Conservation (phyloP, 495 filamentous ascomycete genomes). For the Neurospora discreta region DNA sequence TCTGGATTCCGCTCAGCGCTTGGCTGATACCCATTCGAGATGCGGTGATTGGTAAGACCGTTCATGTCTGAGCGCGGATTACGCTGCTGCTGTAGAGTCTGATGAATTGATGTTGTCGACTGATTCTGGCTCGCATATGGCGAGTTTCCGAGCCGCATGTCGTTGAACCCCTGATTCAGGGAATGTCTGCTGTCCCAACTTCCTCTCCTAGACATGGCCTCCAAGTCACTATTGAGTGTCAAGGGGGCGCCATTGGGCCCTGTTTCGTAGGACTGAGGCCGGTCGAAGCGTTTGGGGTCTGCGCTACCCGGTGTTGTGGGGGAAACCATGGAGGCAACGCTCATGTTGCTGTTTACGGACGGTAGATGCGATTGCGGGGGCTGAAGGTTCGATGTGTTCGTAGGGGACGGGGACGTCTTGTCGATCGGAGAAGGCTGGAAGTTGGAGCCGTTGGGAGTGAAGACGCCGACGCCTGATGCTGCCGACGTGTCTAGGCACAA, state of each 20-base stretch:
- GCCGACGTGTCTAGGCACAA: constrained; percentile 35
- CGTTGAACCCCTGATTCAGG: constrained; percentile 58
- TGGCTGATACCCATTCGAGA: constrained; percentile 53
- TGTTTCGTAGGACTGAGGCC: constrained; percentile 36
- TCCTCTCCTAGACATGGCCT: constrained; percentile 51
- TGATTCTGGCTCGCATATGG: constrained; percentile 69
- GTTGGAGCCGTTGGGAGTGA: constrained; percentile 21
- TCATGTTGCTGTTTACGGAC: constrained; percentile 39
- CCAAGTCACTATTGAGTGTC: constrained; percentile 12
- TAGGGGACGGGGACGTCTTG: constrained; percentile 41
- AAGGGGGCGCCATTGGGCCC: constrained; percentile 20
- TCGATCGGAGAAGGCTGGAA: constrained; percentile 36
- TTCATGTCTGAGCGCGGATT: constrained; percentile 36
- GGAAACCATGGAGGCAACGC: constrained; percentile 45
- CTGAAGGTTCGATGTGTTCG: constrained; percentile 27
- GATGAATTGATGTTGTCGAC: constrained; percentile 62
- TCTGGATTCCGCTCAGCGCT: constrained; percentile 43
- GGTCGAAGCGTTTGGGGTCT: constrained; percentile 28
- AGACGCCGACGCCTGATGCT: constrained; percentile 33
- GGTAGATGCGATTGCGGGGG: constrained; percentile 34
- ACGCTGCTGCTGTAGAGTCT: constrained; percentile 38
- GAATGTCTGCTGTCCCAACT: constrained; percentile 57
- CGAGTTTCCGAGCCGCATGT: constrained; percentile 53
- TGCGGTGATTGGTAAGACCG: constrained; percentile 36
- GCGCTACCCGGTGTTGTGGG: constrained; percentile 34